Conservation (phyloP, 768 basidiomycete genomes). For the Lactarius sp. region DNA sequence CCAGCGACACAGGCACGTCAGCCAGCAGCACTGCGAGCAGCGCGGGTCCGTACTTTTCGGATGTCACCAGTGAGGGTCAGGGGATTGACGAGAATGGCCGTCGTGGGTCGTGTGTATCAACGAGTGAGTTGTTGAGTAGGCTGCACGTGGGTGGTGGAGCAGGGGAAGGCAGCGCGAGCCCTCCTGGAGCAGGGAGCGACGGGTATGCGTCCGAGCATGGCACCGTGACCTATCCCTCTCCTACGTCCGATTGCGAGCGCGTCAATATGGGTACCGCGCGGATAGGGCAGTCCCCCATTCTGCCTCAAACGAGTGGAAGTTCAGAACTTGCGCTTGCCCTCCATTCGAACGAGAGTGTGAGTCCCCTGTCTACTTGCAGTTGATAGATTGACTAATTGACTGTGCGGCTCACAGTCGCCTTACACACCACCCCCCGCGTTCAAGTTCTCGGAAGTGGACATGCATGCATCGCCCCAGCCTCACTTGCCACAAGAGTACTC, state of each 20-base stretch:
- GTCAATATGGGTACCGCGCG: slow-evolving; percentile 3
- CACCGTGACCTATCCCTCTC: slow-evolving; percentile 23
- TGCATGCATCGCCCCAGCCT: neutral
- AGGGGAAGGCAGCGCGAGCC: slow-evolving; percentile 11
- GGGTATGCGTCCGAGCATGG: slow-evolving; percentile 21
- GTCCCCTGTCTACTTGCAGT: neutral
- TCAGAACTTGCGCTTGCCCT: slow-evolving; percentile 22
- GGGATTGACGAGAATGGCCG: slow-evolving; percentile 21
- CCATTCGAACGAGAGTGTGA: slow-evolving; percentile 21
- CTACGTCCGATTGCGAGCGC: slow-evolving; percentile 21
- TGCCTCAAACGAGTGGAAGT: slow-evolving; percentile 5
- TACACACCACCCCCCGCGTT: slow-evolving; percentile 19
- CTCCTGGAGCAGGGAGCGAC: slow-evolving; percentile 15
- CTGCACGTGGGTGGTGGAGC: slow-evolving; percentile 14
- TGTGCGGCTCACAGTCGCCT: neutral
- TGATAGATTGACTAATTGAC: neutral
- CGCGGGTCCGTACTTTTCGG: slow-evolving; percentile 24
- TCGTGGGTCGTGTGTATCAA: slow-evolving; percentile 24
- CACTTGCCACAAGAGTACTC: slow-evolving; percentile 14
- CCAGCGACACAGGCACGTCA: too few species aligned
- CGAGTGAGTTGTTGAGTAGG: slow-evolving; percentile 20
- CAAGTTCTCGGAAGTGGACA: slow-evolving; percentile 16
- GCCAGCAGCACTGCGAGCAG: slow-evolving; percentile 21
- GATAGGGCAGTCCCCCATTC: slow-evolving; percentile 6
- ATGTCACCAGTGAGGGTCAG: slow-evolving; percentile 19